These are phyloP conservation scores for Murraya paniculata DNA, from an alignment of 345 rosid species.

Conservation along the genomic window DNA sequence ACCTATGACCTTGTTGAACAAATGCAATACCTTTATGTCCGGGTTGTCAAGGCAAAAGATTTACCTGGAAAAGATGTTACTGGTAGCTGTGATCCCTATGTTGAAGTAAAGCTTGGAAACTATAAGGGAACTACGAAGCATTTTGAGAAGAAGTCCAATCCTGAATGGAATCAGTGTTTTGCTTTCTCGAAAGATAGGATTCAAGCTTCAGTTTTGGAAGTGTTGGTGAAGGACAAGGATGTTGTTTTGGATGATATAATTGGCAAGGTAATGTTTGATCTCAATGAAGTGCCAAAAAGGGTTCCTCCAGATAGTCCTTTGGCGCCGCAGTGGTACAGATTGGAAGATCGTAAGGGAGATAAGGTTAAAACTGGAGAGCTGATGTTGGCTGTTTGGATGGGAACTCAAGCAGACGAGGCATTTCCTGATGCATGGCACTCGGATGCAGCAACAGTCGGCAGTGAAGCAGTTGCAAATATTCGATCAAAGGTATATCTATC, in stretches of 20 bases:
- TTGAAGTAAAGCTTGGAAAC: constrained; percentile 90
- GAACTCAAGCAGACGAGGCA: constrained; percentile 98
- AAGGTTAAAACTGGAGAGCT: constrained; percentile 71
- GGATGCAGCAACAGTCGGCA: constrained; percentile 79
- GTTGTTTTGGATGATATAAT: constrained; percentile 73
- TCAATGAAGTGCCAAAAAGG: constrained; percentile 81
- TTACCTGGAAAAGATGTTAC: constrained; percentile 77
- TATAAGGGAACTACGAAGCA: constrained; percentile 84
- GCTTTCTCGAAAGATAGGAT: constrained; percentile 92
- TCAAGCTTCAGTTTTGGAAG: constrained; percentile 84
- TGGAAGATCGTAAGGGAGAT: constrained; percentile 73
- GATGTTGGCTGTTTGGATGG: constrained; percentile 99
- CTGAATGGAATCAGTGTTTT: constrained; percentile 96
- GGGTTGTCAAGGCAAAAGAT: constrained; percentile 86
- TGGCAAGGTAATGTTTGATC: constrained; percentile 72
- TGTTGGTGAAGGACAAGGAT: constrained; percentile 79
- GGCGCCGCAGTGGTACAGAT: constrained; percentile 96
- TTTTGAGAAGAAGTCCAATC: constrained; percentile 89
- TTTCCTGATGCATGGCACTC: constrained; percentile 98
- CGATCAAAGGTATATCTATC: constrained; percentile 92
- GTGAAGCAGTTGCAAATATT: constrained; percentile 54
- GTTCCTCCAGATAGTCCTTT: constrained; percentile 93
- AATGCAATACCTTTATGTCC: constrained; percentile 95
- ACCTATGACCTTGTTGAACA: constrained; percentile 98
- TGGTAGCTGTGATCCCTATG: constrained; percentile 88